These are phyloP conservation scores for Coelastrella sp. DNA, from an alignment of 139 green algal species.

Conservation along the genomic window DNA sequence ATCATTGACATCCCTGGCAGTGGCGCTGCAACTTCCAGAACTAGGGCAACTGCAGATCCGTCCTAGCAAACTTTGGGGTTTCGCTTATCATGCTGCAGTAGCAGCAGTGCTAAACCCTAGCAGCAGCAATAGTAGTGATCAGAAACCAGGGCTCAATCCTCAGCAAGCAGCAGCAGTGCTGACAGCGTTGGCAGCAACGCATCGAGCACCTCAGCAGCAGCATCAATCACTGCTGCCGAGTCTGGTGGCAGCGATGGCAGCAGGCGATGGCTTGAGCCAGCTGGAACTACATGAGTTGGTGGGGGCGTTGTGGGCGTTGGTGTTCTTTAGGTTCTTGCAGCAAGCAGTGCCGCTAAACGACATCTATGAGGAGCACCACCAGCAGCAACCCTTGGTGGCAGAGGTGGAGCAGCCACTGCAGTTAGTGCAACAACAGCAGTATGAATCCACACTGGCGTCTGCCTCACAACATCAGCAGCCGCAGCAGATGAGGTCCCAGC, in stretches of 20 bases:
- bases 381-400: slow-evolving; percentile 22
- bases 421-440: neutral
- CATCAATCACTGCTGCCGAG: slow-evolving; percentile 7
- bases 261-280: neutral
- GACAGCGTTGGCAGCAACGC: neutral
- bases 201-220: neutral
- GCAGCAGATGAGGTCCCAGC: slow-evolving; percentile 32
- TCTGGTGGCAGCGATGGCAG: slow-evolving; percentile 30
- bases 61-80: slow-evolving; percentile 16
- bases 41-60: neutral
- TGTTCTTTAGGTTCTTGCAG: neutral
- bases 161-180: slow-evolving; percentile 29
- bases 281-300: slow-evolving; percentile 2
- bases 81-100: slow-evolving; percentile 33
- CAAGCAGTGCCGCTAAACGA: neutral
- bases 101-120: neutral
- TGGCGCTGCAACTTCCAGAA: slow-evolving; percentile 10
- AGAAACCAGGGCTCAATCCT: neutral
- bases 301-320: slow-evolving; percentile 3
- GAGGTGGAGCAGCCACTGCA: slow-evolving; percentile 5
- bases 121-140: slow-evolving; percentile 4
- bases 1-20: slow-evolving; percentile 8
- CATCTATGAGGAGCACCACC: slow-evolving; percentile 15
- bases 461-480: neutral
- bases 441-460: slow-evolving; percentile 1